A percentile compares a stretch with the other conserved stretches of the same genome.
Conservation (phyloP, 371 early-diverging fungal species). For the Zancudomyces culisetae region DNA sequence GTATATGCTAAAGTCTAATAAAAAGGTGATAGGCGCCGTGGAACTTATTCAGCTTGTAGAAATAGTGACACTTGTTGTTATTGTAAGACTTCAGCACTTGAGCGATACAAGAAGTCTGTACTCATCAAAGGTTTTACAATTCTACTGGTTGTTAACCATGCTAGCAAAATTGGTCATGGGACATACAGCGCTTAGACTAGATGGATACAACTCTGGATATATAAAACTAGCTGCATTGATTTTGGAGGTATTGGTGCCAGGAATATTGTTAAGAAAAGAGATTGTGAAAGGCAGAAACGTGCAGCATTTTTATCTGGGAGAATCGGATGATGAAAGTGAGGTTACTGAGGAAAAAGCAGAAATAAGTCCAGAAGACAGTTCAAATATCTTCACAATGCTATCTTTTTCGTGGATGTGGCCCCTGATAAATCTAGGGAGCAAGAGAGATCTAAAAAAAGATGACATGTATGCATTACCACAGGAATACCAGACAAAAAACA, state of each 20-base stretch:
- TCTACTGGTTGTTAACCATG: constrained; percentile 50
- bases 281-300: constrained; percentile 29
- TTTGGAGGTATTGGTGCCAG: constrained; percentile 10
- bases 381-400: constrained; percentile 66
- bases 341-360: neutral
- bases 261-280: constrained; percentile 35
- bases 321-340: constrained; percentile 26
- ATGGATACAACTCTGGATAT: constrained; percentile 14
- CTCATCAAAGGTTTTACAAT: constrained; percentile 41
- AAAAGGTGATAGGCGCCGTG: constrained; percentile 1
- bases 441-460: constrained; percentile 48
- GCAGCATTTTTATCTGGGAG: constrained; percentile 34
- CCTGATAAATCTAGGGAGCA: constrained; percentile 61
- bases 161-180: constrained; percentile 28
- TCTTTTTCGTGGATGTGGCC: constrained; percentile 85
- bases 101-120: constrained; percentile 44
- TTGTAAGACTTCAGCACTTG: constrained; percentile 33
- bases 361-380: constrained; percentile 47
- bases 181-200: constrained; percentile 31
- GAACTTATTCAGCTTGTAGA: neutral
- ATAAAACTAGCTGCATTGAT: constrained; percentile 21
- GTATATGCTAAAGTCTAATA: neutral
- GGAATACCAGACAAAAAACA: constrained; percentile 34
- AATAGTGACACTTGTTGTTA: constrained; percentile 24
- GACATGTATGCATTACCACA: constrained; percentile 58